Evolutionary conservation across 495 filamentous ascomycete species (phyloP), one percentile per base, ranked within the genome.

Genomic region (Jackrogersella minutella): DNA sequence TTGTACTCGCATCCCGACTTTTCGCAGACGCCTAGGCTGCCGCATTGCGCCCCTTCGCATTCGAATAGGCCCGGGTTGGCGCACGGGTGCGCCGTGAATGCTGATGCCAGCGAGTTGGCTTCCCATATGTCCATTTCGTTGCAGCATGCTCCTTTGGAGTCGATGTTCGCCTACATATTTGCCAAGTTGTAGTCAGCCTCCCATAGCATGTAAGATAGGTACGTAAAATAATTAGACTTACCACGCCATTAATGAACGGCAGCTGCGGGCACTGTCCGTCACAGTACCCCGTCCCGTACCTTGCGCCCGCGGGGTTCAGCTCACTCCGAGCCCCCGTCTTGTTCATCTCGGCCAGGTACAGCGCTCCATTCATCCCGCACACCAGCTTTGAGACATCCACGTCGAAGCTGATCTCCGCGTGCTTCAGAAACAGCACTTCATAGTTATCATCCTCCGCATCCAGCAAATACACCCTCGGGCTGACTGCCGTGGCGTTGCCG

Each of bases 271-370:
- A 92, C 74, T 91, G 89, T 10, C 88, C 85, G 73, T 92, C 90
- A 65, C 90, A 92, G 73, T 92, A 92, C 0, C 89, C 89, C 0
- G 89, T 90, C n/a, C 90, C 89, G 55, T 90, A 91, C 47, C 79
- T 79, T 41, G 90, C 89, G 37, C 89, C 90, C 3, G 88, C 90
- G 36, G 83, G 82, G 80, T 92, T 92, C 44, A 77, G 73, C 0
- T 79, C 65, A 66, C 79, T 81, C 30, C 82, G 75, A 17, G 85
- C 88, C 71, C 89, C 89, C 46, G 84, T 83, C 8, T 80, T 72
- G 39, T 88, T 82, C 89, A 92, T 91, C 66, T 84, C 73, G 3
- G 84, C 80, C 5, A 91, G 80, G 74, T 92, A 92, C 19, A 92
- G 74, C 11, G 89, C 89, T 51, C 90, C 89, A 75, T 93, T 91